Evolutionary conservation across 768 basidiomycete genomes (phyloP).

Genomic region (Russula dissimulans): DNA sequence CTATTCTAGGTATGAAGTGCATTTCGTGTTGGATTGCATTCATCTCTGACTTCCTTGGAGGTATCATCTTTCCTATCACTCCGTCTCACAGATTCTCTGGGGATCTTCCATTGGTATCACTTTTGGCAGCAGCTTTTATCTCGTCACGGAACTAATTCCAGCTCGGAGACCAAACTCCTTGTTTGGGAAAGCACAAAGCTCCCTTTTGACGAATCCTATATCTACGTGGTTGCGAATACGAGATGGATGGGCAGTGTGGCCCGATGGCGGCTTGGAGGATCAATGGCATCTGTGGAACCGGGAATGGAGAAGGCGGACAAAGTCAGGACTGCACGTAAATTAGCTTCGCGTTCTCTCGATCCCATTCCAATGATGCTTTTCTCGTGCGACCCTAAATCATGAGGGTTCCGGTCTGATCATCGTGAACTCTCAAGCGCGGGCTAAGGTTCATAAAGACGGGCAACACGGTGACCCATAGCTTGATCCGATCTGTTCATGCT

Average conservation of each 20-base stretch:
- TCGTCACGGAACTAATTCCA: constrained; percentile 51
- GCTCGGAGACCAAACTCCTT: constrained; percentile 40
- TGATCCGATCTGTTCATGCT: not conserved
- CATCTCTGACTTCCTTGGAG: constrained; percentile 29
- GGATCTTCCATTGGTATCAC: constrained; percentile 55
- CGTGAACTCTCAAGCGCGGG: not conserved
- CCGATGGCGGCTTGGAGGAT: constrained; percentile 63
- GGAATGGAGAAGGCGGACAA: constrained; percentile 41
- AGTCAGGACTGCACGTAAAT: constrained; percentile 2
- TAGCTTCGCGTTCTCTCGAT: not conserved
- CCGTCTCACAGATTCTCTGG: constrained; percentile 63
- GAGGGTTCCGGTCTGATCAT: too few species aligned
- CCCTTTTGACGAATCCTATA: constrained; percentile 47
- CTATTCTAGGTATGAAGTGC: constrained; percentile 56
- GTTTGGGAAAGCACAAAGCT: constrained; percentile 40
- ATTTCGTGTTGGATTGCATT: not conserved
- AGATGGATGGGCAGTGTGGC: constrained; percentile 78
- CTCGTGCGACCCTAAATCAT: too few species aligned
- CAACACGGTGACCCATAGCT: too few species aligned
- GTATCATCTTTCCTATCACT: constrained; percentile 66
- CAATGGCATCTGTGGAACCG: constrained; percentile 63
- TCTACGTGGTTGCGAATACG: constrained; percentile 59
- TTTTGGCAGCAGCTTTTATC: constrained; percentile 48
- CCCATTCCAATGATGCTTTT: too few species aligned
- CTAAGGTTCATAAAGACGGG: not conserved